Conservation (phyloP, 179 eudicot genomes). For the Silene noctiflora region DNA sequence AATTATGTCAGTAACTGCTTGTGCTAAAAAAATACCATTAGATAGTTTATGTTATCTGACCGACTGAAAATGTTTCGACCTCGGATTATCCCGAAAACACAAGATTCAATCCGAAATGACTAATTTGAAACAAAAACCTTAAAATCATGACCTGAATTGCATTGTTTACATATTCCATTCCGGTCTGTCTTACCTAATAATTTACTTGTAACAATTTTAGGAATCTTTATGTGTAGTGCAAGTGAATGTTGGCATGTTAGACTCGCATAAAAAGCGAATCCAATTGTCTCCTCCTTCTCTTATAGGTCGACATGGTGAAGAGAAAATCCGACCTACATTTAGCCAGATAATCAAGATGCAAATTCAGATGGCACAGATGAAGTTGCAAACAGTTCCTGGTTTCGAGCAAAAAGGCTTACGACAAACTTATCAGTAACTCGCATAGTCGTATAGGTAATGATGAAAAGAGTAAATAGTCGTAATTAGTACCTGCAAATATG, state of each 20-base stretch:
- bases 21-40: neutral
- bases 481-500: neutral
- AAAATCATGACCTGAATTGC: neutral
- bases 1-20: neutral
- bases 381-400: conserved; percentile 17
- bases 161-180: neutral
- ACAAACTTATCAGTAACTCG: conserved; percentile 2
- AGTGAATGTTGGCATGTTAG: neutral
- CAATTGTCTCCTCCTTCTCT: conserved; percentile 1
- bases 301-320: conserved; percentile 19
- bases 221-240: neutral
- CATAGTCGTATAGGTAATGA: conserved; percentile 20
- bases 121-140: neutral
- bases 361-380: conserved; percentile 25
- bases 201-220: too few relatives aligned
- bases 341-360: conserved; percentile 31
- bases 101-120: neutral
- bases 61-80: neutral
- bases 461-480: neutral
- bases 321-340: conserved; percentile 12
- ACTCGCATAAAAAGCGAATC: too few relatives aligned
- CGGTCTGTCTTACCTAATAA: too few relatives aligned
- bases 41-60: neutral
- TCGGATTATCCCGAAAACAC: neutral
- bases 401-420: conserved; percentile 14